Percentiles rank a stretch among this genome's conserved stretches.
Conservation (phyloP, 331 rosid genomes). For the Pyrus hybrid region DNA sequence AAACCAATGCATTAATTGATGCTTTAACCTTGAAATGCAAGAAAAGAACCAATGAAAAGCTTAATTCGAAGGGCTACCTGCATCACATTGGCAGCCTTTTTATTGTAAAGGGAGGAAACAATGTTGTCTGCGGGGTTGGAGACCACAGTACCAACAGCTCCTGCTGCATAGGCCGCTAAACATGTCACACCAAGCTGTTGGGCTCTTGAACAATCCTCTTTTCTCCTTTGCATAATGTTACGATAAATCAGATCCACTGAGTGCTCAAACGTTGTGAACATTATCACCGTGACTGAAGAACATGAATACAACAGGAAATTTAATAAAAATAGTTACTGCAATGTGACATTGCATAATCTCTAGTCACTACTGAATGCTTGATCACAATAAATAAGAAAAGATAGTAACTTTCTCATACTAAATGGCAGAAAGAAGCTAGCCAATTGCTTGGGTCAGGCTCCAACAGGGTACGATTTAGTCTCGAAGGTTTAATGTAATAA, state of each 20-base stretch:
- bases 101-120: constrained; percentile 53
- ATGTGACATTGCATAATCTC: neutral
- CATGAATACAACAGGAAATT: neutral
- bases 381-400: neutral
- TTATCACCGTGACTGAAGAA: constrained; percentile 39
- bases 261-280: constrained; percentile 74
- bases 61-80: constrained; percentile 34
- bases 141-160: constrained; percentile 47
- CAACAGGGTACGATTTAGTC: too few relatives aligned
- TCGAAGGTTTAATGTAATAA: too few relatives aligned
- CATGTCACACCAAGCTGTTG: constrained; percentile 69
- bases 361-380: neutral
- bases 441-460: neutral
- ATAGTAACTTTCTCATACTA: neutral
- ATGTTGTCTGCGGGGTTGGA: constrained; percentile 73
- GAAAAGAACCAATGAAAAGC: constrained; percentile 4
- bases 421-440: neutral
- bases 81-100: constrained; percentile 44
- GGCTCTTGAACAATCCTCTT: constrained; percentile 53
- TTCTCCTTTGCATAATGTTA: constrained; percentile 33
- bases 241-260: constrained; percentile 49
- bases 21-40: neutral
- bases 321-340: neutral
- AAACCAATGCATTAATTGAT: neutral
- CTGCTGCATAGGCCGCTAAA: constrained; percentile 59